Percentiles rank a stretch among this genome's conserved stretches.
phyloP scores from a whole-genome alignment of 177 flowering plant genomes.

The Vitis hybrid region DNA sequence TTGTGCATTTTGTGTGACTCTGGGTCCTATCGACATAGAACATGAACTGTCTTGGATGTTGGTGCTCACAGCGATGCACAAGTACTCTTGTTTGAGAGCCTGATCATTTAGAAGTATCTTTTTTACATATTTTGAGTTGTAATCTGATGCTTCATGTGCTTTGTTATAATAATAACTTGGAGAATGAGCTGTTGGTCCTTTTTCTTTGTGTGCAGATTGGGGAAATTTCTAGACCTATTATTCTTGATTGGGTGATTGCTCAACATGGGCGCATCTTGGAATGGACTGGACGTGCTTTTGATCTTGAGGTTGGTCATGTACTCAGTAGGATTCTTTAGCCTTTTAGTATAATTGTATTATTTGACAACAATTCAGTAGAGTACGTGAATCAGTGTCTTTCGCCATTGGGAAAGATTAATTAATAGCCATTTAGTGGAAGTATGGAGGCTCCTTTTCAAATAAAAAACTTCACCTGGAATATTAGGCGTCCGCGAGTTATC shows the following conservation, averaged over 20 bases:
- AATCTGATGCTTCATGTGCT: neutral
- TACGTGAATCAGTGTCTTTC: neutral
- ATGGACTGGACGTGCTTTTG: conserved; percentile 79
- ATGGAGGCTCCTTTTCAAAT: no score
- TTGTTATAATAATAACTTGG: neutral
- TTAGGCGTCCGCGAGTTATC: no score
- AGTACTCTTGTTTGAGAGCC: no score
- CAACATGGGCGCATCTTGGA: conserved; percentile 65
- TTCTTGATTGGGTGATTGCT: conserved; percentile 80
- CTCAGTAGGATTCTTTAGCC: neutral
- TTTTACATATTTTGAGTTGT: neutral
- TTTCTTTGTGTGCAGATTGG: conserved; percentile 49
- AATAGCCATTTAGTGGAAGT: no score
- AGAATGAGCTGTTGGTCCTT: neutral
- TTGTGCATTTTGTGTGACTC: neutral
- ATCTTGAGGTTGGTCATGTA: conserved; percentile 61
- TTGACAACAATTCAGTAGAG: neutral
- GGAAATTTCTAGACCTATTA: conserved; percentile 54
- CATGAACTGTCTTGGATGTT: neutral
- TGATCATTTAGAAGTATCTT: neutral
- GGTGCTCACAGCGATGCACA: neutral
- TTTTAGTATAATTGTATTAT: neutral
- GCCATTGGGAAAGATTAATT: no score
- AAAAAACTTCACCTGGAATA: no score
- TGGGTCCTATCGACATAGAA: neutral